Evolutionary conservation across 1,284 basidiomycete species (phyloP).

Genomic region (Irpex sp.): DNA sequence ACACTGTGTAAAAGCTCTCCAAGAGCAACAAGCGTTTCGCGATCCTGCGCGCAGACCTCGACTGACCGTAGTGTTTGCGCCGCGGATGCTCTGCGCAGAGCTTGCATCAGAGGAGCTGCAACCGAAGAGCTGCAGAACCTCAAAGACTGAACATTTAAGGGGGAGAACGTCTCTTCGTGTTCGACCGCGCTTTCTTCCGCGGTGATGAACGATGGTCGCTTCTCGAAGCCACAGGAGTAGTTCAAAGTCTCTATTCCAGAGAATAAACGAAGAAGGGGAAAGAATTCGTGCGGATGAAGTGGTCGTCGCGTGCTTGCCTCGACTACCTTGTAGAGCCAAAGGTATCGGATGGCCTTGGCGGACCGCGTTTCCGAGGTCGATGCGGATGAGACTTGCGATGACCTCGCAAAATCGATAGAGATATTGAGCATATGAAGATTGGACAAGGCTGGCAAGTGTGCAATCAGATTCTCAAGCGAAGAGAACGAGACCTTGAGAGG

Average conservation of each 20-base stretch:
- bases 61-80: neutral
- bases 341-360: slow-evolving; percentile 3
- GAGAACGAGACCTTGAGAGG: neutral
- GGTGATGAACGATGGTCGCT: neutral
- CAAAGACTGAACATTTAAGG: neutral
- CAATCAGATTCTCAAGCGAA: neutral
- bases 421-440: slow-evolving; percentile 1
- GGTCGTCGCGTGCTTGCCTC: neutral
- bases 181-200: neutral
- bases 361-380: neutral
- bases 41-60: neutral
- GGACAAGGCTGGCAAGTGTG: neutral
- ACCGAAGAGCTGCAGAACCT: neutral
- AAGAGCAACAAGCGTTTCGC: neutral
- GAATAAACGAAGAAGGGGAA: neutral
- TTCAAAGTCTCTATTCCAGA: neutral
- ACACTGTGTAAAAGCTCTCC: neutral
- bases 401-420: neutral
- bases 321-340: slow-evolving; percentile 2
- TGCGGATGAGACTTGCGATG: neutral
- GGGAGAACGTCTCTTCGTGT: neutral
- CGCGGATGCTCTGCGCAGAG: neutral
- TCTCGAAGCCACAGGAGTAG: neutral
- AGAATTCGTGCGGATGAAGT: neutral
- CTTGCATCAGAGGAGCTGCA: neutral